Evolutionary conservation across 2,329 filamentous ascomycete genomes (phyloP).

Genomic region (Alternaria viburni): DNA sequence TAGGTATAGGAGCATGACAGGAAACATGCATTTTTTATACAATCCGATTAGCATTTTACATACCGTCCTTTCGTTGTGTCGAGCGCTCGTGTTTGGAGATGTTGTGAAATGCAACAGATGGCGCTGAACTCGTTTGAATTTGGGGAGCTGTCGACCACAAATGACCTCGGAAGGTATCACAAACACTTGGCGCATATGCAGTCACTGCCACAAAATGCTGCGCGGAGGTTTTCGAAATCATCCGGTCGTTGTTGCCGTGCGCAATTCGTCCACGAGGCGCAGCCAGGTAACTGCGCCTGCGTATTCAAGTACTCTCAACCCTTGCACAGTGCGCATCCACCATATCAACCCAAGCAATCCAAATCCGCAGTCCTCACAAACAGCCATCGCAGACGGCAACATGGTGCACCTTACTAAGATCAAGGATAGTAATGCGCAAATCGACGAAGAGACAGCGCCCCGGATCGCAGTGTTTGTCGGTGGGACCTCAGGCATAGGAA

Average conservation of each 20-base stretch:
- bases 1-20: not conserved
- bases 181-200: not conserved
- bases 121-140: not conserved
- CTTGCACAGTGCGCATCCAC: not conserved
- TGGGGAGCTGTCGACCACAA: not conserved
- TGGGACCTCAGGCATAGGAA: constrained; percentile 57
- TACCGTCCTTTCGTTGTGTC: no score
- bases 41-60: not conserved
- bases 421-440: constrained; percentile 42
- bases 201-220: not conserved
- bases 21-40: not conserved
- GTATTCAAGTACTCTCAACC: not conserved
- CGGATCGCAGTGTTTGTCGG: constrained; percentile 54
- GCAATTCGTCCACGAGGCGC: not conserved
- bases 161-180: not conserved
- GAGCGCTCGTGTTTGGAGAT: not conserved
- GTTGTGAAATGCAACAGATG: not conserved
- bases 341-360: not conserved
- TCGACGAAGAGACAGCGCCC: constrained; percentile 49
- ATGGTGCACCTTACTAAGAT: not conserved
- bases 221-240: not conserved
- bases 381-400: no score
- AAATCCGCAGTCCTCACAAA: no score
- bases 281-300: not conserved
- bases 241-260: not conserved